Percentiles rank a stretch among this genome's conserved stretches.
These are phyloP conservation scores for Ganoderma meredithae DNA, from an alignment of 1,284 basidiomycete genomes.

Conservation along the genomic window DNA sequence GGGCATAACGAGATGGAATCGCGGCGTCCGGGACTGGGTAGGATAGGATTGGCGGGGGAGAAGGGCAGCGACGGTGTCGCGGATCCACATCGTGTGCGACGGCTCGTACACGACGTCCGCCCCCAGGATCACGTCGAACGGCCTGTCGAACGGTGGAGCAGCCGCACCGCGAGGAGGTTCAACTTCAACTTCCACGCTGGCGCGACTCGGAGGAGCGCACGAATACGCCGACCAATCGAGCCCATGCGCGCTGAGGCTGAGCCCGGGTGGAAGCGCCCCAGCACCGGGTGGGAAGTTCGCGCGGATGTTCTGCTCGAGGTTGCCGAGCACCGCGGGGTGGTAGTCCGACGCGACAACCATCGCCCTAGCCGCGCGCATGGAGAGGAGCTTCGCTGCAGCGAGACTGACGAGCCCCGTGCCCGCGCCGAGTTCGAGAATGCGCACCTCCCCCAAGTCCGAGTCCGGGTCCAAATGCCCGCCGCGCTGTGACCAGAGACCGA, in stretches of 20 bases:
- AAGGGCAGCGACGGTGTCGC: slow-evolving; percentile 58
- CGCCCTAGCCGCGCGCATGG: slow-evolving; percentile 24
- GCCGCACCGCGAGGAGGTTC: background rate
- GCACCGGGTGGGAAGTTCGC: slow-evolving; percentile 72
- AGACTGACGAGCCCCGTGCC: slow-evolving; percentile 89
- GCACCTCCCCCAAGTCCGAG: slow-evolving; percentile 38
- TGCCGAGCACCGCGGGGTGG: slow-evolving; percentile 75
- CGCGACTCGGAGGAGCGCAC: slow-evolving; percentile 43
- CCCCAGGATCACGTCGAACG: slow-evolving; percentile 76
- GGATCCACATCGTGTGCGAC: slow-evolving; percentile 73
- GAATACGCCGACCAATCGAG: slow-evolving; percentile 77
- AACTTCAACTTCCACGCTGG: slow-evolving; percentile 3
- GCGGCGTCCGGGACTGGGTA: slow-evolving; percentile 28
- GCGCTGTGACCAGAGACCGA: slow-evolving; percentile 48
- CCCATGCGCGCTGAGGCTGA: slow-evolving; percentile 44
- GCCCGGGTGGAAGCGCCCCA: no score
- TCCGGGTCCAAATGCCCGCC: no score
- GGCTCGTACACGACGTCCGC: slow-evolving; percentile 83
- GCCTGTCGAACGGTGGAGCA: slow-evolving; percentile 41
- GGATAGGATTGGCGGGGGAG: slow-evolving; percentile 52
- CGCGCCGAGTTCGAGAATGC: slow-evolving; percentile 86
- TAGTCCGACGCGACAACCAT: slow-evolving; percentile 82
- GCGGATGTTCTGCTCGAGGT: slow-evolving; percentile 73
- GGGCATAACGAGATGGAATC: slow-evolving; percentile 81
- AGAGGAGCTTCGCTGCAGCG: slow-evolving; percentile 61